phyloP scores from a whole-genome alignment of 2,329 filamentous ascomycete genomes.

The Aspergillus flavus region DNA sequence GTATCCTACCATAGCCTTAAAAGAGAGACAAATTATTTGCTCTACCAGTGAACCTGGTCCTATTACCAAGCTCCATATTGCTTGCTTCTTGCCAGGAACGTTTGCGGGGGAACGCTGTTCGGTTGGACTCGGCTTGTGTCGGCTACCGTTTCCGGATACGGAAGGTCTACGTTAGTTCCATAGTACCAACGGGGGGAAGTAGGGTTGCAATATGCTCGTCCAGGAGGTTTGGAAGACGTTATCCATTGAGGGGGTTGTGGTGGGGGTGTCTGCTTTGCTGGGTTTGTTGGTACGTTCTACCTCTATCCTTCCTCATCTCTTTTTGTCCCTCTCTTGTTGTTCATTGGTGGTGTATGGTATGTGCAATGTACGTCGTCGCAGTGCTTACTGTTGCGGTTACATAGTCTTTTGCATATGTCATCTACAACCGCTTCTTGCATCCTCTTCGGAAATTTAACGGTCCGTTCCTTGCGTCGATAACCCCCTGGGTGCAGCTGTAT shows the following conservation, averaged over 20 bases:
- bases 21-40: background rate
- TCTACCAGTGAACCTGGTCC: background rate
- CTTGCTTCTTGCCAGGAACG: background rate
- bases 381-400: background rate
- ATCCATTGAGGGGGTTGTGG: background rate
- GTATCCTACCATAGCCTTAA: background rate
- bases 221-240: constrained; percentile 10
- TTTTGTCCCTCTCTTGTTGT: background rate
- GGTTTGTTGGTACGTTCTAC: constrained; percentile 5
- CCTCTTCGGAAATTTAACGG: constrained; percentile 37
- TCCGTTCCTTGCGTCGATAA: constrained; percentile 34
- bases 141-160: background rate
- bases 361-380: background rate
- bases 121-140: constrained; percentile 1
- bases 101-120: background rate
- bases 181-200: background rate
- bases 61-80: background rate
- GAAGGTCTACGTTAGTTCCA: background rate
- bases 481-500: constrained; percentile 64
- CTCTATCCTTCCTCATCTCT: background rate
- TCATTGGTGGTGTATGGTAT: background rate
- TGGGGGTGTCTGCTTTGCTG: background rate
- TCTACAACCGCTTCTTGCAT: constrained; percentile 41
- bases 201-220: constrained; percentile 5
- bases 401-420: constrained; percentile 20